Base-by-base conservation (phyloP, 208 protist species). In the Acanthamoeba lenticulata region DNA sequence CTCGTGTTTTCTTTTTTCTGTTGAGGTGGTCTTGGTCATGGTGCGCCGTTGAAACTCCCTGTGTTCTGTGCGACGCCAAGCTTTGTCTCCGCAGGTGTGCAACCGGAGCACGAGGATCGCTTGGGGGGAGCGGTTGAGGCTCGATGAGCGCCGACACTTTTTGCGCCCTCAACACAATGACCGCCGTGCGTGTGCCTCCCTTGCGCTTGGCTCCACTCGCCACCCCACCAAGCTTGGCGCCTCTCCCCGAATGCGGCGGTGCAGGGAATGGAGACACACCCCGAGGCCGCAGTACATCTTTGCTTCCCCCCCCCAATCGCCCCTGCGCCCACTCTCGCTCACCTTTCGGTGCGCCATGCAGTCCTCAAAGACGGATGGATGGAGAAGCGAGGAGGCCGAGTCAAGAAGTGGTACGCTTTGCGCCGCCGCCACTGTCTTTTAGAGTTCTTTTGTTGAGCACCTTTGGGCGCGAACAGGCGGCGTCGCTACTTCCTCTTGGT, bases 321-420 rank as follows among this genome's bases (percentile, higher is more conserved):
- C 57, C n/a, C 57, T 67, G 5, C 6, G 13, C 57, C 27, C n/a
- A n/a, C n/a, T 67, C 57, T 34, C n/a, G 24, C 15, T 4, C 57
- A n/a, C n/a, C 5, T 67, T 7, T 67, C 15, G 7, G 15, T 67
- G 24, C 15, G 5, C 6, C 13, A 11, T n/a, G 13, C 74, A 86
- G 77, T 86, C 0, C 27, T 86, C 0, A 86, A 86, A 57, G 77
- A 86, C 27, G 77, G 77, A 29, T 86, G 77, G 77, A 86, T 86
- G 77, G 77, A 86, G 38, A 86, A 86, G 77, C 34, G 40, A 9
- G 77, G 77, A 19, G n/a, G 6, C 15, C 29, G 21, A 21, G 77
- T 86, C 0, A 86, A 86, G 77, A 49, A 57, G 45, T 86, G 77
- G 77, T 86, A 60, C 72, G 52, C 21, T 60, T 7, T 72, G 13